These are phyloP conservation scores for Elasticomyces elasticus DNA, from an alignment of 495 filamentous ascomycete genomes.

Conservation along the genomic window DNA sequence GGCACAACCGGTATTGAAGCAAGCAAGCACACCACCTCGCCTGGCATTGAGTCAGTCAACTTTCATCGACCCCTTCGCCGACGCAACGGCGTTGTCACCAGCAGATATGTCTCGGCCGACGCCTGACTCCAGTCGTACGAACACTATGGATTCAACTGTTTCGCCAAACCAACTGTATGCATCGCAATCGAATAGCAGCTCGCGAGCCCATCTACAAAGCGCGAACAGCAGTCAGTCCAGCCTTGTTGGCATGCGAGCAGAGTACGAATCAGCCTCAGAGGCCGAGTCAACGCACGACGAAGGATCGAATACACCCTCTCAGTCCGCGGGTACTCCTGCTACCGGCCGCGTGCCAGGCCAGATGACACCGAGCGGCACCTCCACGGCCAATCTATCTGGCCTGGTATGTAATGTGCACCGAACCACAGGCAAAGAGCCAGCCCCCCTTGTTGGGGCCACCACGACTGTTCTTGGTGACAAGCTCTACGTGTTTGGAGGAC, in stretches of 20 bases:
- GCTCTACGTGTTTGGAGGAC: slow-evolving; percentile 90
- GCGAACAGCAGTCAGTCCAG: slow-evolving; percentile 51
- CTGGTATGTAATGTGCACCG: slow-evolving; percentile 87
- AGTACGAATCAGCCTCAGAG: slow-evolving; percentile 40
- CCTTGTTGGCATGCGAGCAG: slow-evolving; percentile 39
- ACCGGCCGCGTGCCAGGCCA: slow-evolving; percentile 20
- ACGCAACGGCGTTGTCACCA: slow-evolving; percentile 11
- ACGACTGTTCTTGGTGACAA: slow-evolving; percentile 92
- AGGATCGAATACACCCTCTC: slow-evolving; percentile 33
- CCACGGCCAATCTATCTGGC: slow-evolving; percentile 55
- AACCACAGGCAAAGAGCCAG: slow-evolving; percentile 85
- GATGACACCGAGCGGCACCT: slow-evolving; percentile 16
- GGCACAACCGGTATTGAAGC: slow-evolving; percentile 28
- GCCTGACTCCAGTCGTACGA: slow-evolving; percentile 36
- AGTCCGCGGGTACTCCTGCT: slow-evolving; percentile 19
- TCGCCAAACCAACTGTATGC: slow-evolving; percentile 31
- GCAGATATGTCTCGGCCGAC: slow-evolving; percentile 32
- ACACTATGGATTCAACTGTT: slow-evolving; percentile 51
- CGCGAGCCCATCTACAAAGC: slow-evolving; percentile 25
- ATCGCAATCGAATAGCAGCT: slow-evolving; percentile 17
- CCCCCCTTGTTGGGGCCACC: slow-evolving; percentile 83
- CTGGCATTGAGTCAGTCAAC: slow-evolving; percentile 10
- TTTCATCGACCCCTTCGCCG: slow-evolving; percentile 17
- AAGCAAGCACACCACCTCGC: slow-evolving; percentile 18
- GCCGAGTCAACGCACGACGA: slow-evolving; percentile 14